Conservation (phyloP, 306 rosid genomes). For the Vigna radiata region DNA sequence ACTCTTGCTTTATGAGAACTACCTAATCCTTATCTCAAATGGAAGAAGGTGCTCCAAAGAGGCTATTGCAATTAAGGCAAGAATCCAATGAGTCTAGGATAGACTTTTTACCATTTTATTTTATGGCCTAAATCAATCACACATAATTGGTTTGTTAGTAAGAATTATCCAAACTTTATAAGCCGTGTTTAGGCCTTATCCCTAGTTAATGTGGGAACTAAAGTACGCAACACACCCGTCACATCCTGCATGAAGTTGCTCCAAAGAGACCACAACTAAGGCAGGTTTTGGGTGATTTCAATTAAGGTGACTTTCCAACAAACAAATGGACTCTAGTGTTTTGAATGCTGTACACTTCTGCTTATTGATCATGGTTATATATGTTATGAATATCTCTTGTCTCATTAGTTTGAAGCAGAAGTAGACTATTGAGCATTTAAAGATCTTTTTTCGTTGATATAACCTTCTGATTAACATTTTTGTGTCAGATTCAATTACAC, state of each 20-base stretch:
- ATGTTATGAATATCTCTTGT: slow-evolving; percentile 26
- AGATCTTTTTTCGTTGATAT: neutral
- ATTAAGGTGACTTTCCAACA: neutral
- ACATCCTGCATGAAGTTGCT: neutral
- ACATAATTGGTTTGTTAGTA: neutral
- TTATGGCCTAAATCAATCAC: neutral
- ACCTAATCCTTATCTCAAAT: neutral
- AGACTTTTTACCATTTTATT: neutral
- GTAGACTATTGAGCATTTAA: slow-evolving; percentile 12
- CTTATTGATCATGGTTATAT: neutral
- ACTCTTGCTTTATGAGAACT: neutral
- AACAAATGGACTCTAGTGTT: slow-evolving; percentile 23
- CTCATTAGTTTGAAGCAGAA: slow-evolving; percentile 28
- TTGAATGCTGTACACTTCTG: slow-evolving; percentile 18
- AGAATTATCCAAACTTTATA: neutral
- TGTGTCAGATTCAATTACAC: slow-evolving; percentile 75
- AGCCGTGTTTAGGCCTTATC: neutral
- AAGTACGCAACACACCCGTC: neutral
- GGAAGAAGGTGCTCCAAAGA: neutral
- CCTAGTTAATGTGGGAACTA: neutral
- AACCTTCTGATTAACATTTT: slow-evolving; percentile 38
- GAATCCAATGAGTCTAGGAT: neutral
- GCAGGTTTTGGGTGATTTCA: neutral
- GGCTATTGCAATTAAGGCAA: neutral
- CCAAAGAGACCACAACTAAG: neutral